These are phyloP conservation scores for Phialophora tarda DNA, from an alignment of 2,329 filamentous ascomycete species.

Conservation along the genomic window DNA sequence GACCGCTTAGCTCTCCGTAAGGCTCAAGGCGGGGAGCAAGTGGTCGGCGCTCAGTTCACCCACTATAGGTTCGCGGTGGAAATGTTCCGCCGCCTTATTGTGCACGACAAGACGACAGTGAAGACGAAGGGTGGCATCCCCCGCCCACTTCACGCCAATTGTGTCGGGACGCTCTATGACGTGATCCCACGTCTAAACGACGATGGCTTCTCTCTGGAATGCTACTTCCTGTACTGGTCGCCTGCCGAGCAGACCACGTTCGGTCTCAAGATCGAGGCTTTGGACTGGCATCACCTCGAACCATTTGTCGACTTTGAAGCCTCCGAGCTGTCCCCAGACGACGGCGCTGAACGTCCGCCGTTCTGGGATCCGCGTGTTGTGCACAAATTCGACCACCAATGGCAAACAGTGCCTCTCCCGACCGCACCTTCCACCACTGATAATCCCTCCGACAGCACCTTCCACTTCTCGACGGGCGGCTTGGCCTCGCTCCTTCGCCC, in stretches of 20 bases:
- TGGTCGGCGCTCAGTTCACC: neutral
- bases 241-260: neutral
- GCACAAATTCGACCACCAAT: neutral
- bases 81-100: neutral
- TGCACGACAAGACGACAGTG: neutral
- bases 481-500: neutral
- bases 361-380: neutral
- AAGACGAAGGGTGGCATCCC: neutral
- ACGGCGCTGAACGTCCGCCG: neutral
- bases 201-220: neutral
- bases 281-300: neutral
- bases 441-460: neutral
- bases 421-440: neutral
- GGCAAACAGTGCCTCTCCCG: neutral
- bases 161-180: neutral
- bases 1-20: neutral
- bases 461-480: neutral
- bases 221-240: neutral
- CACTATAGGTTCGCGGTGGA: neutral
- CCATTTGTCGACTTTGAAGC: neutral
- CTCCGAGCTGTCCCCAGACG: neutral
- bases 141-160: neutral
- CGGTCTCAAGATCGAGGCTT: neutral
- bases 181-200: neutral
- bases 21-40: neutral